Percentiles rank a stretch among this genome's conserved stretches.
Conservation (phyloP, 176 grass and related monocot species). For the Zea luxurians region DNA sequence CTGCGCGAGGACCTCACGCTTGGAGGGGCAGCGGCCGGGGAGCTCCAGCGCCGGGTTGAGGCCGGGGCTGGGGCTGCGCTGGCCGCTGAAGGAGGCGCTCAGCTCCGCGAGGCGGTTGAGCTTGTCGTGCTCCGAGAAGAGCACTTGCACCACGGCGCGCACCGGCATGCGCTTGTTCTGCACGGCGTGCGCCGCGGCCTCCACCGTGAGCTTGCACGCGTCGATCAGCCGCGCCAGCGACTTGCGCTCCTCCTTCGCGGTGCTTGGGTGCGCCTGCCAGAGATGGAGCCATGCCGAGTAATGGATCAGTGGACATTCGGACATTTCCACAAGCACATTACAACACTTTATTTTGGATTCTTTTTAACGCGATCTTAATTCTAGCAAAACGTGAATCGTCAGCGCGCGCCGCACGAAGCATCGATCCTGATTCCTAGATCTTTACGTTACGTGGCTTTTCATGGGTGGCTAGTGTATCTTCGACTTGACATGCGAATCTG, state of each 20-base stretch:
- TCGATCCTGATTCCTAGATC: not conserved
- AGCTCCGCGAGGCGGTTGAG: slow-evolving; percentile 77
- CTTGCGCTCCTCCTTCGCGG: slow-evolving; percentile 71
- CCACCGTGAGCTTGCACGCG: slow-evolving; percentile 75
- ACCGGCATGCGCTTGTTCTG: slow-evolving; percentile 94
- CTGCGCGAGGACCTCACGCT: slow-evolving; percentile 74
- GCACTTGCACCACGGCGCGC: slow-evolving; percentile 84
- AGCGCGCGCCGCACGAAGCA: not conserved
- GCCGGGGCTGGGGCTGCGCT: slow-evolving; percentile 28
- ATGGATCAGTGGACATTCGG: not conserved
- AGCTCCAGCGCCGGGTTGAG: slow-evolving; percentile 61
- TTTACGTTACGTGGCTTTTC: slow-evolving; percentile 4
- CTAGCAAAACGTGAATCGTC: not conserved
- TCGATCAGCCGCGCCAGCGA: slow-evolving; percentile 74
- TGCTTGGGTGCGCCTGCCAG: slow-evolving; percentile 66
- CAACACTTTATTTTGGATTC: not conserved
- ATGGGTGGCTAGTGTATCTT: not conserved
- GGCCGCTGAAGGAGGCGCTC: slow-evolving; percentile 61
- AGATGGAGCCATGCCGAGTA: not conserved
- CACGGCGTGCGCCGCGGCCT: slow-evolving; percentile 80
- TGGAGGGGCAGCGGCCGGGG: slow-evolving; percentile 69
- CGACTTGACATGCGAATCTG: slow-evolving; percentile 21
- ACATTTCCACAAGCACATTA: not conserved
- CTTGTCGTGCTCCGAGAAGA: slow-evolving; percentile 94
- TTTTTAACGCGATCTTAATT: not conserved